phyloP scores from a whole-genome alignment of 2,329 filamentous ascomycete species.

The Emmonsiellopsis sp. region DNA sequence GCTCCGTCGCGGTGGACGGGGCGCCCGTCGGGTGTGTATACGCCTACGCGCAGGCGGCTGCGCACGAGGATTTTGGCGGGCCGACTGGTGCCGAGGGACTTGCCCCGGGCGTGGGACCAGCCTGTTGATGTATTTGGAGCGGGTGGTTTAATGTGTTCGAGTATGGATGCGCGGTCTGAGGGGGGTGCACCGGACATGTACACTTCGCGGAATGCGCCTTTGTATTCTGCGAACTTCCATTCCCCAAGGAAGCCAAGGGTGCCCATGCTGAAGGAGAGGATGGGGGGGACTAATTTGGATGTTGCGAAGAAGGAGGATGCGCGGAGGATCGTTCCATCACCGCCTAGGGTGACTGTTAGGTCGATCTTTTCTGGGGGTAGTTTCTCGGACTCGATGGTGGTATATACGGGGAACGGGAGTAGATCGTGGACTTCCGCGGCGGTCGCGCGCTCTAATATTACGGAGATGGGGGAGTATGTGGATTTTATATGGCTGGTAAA shows the following conservation, averaged over 20 bases:
- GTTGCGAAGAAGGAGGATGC: constrained; percentile 81
- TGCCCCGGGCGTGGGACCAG: constrained; percentile 69
- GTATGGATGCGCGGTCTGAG: constrained; percentile 35
- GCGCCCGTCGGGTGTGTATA: constrained; percentile 61
- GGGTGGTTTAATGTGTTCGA: constrained; percentile 34
- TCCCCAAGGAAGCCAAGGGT: constrained; percentile 90
- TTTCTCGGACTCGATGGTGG: constrained; percentile 29
- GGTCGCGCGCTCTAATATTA: constrained; percentile 73
- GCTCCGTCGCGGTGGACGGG: constrained; percentile 24
- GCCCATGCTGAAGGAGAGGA: constrained; percentile 94
- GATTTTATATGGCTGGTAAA: constrained; percentile 61
- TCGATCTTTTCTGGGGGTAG: constrained; percentile 73
- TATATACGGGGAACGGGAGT: constrained; percentile 66
- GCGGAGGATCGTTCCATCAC: constrained; percentile 83
- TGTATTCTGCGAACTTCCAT: constrained; percentile 92
- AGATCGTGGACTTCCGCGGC: constrained; percentile 61
- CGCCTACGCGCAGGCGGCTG: constrained; percentile 75
- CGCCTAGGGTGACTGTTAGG: constrained; percentile 79
- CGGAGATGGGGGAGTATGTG: constrained; percentile 70
- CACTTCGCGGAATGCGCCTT: constrained; percentile 81
- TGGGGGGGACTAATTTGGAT: constrained; percentile 71
- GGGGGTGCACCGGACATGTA: constrained; percentile 67
- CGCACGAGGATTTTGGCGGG: constrained; percentile 76
- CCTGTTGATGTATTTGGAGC: constrained; percentile 32
- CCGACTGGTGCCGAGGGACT: constrained; percentile 67